Base-by-base conservation (phyloP, 148 eudicot genomes). In the Cornus kousa region DNA sequence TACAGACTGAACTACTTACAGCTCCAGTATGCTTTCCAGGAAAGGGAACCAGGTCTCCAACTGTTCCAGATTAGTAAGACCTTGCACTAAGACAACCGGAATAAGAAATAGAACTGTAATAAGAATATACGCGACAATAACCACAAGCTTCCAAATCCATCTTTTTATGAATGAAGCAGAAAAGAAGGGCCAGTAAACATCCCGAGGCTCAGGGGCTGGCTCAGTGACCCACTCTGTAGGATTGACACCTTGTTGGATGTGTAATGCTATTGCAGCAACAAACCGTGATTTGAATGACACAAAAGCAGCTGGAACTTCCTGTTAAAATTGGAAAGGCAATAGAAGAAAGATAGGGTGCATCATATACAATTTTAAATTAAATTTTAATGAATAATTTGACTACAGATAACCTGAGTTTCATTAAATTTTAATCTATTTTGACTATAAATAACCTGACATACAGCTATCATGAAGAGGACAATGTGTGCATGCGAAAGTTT, bases 271-370 rank as follows among this genome's bases (percentile, higher is more conserved):
- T 72, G 94, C 91, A 72, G 97, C 97, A 72, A 88, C 90, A 83
- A 86, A 88, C 24, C 94, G 92, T 33, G 98, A 85, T 85, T 88
- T 93, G 83, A 95, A 95, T 80, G 89, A 88, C 32, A 95, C 97
- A 81, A 93, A 93, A 14, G 98, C 98, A 81, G 98, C 98, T 53
- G 90, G 90, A 79, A 91, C 90, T 80, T 94, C 97, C 98, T 94
- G 73, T 66, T 46, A 65, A 62, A 9, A 67, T 65, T 28, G 57
- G 48, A 75, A 57, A 71, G 31, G 46, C 23, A 55, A 43, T 4
- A 71, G 10, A 9, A 22, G 35, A 31, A 72, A 9, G 50, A 32
- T 14, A 48, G 12, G 53, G 39, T 17, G 62, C 9, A 80, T 46
- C 79, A 67, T 37, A 67, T 48, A 43, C 71, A 64, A 76, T 32